Base-by-base conservation (phyloP, 2,329 filamentous ascomycete genomes). In the Diplodia mutila region DNA sequence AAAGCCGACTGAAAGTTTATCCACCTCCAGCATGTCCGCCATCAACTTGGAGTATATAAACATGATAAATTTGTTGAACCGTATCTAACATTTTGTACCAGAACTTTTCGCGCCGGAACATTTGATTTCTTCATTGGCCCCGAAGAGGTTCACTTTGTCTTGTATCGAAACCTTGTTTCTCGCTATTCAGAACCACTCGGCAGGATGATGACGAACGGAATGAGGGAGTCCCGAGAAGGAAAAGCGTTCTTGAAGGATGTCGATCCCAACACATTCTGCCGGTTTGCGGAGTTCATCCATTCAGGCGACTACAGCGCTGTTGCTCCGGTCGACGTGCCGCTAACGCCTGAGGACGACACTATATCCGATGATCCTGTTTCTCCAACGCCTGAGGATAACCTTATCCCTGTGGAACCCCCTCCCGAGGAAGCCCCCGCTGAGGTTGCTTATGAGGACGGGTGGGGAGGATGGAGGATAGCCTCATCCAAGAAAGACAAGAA, bases 71-170 rank as follows among this genome's bases (percentile, higher is more conserved):
- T 59, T n/a, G 4, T 16, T 42, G 1, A 25, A 23, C 14, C 37
- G 3, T 32, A 12, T 29, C 14, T 48, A 48, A 29, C 25, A 9
- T 8, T 27, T 4, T 53, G 21, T 27, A 18, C n/a, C 0, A 64
- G 61, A 11, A 39, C 49, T 11, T 64, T 64, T 46, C 52, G 61
- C 18, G n/a, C 46, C 11, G 46, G 61, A 6, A 48, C 25, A 11
- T 64, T 64, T 23, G n/a, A 25, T 16, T 64, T 64, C 46, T 37
- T 37, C 11, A 7, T 64, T 9, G 46, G 61, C n/a, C 61, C 61
- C 18, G 29, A 51, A 9, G 52, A 52, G 29, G 11, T 42, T 42
- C 46, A 29, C 11, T 53, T 64, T 18, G 5, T 27, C 23, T 21
- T 64, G 7, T 32, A 64, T 32, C 52, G 2, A 8, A 53, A 52